Evolutionary conservation across 2,329 filamentous ascomycete genomes (phyloP).

Genomic region (Exophiala lecanii-corni): DNA sequence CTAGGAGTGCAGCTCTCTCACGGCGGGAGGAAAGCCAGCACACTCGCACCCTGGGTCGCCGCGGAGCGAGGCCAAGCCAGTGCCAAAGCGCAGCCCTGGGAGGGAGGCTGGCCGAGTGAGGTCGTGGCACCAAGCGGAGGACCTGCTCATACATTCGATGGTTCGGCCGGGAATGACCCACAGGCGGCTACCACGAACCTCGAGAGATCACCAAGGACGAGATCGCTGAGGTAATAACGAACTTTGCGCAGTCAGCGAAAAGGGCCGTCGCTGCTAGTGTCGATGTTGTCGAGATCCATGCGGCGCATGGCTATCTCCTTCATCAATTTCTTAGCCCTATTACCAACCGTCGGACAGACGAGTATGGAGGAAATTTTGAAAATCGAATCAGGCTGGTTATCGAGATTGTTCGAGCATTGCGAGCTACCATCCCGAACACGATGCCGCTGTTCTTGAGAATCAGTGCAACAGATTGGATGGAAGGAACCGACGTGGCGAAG

Average conservation of each 20-base stretch:
- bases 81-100: conserved; percentile 50
- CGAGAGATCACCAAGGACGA: conserved; percentile 64
- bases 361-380: conserved; percentile 48
- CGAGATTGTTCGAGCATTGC: conserved; percentile 60
- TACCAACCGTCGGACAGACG: conserved; percentile 60
- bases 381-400: conserved; percentile 65
- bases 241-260: conserved; percentile 39
- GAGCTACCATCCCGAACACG: conserved; percentile 57
- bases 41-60: conserved; percentile 59
- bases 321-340: conserved; percentile 64
- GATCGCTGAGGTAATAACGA: conserved; percentile 46
- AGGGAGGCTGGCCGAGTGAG: conserved; percentile 52
- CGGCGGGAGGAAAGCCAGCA: conserved; percentile 65
- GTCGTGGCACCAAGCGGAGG: conserved; percentile 45
- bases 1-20: conserved; percentile 73
- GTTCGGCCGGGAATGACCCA: conserved; percentile 1
- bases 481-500: conserved; percentile 43
- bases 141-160: conserved; percentile 5
- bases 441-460: conserved; percentile 71
- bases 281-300: conserved; percentile 75
- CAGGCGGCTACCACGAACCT: conserved; percentile 37
- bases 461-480: conserved; percentile 70
- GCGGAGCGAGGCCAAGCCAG: conserved; percentile 32
- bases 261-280: conserved; percentile 64
- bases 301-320: conserved; percentile 72